Conservation (phyloP, 768 basidiomycete species). For the Trichaptum fuscoviolaceum region DNA sequence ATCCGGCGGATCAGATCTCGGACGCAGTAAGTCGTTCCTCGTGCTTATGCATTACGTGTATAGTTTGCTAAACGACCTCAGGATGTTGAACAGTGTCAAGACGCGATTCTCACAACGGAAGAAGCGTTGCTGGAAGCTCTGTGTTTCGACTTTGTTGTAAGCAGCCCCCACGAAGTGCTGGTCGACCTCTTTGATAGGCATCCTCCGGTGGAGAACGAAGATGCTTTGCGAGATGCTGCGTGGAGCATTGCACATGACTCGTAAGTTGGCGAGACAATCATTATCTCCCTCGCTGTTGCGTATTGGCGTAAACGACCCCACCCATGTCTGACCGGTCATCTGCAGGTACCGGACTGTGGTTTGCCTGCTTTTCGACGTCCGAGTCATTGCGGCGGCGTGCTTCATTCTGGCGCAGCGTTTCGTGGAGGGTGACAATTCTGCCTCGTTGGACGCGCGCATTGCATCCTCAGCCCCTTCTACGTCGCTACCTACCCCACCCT, state of each 20-base stretch:
- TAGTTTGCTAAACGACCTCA: conserved; percentile 22
- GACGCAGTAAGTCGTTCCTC: conserved; percentile 9
- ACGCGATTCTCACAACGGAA: conserved; percentile 66
- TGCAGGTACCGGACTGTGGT: conserved; percentile 73
- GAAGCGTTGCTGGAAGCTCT: conserved; percentile 76
- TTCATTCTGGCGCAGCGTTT: conserved; percentile 72
- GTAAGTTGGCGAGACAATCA: conserved; percentile 36
- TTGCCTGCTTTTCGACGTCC: conserved; percentile 64
- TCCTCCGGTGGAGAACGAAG: conserved; percentile 35
- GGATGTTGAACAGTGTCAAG: conserved; percentile 73
- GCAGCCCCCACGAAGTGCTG: conserved; percentile 70
- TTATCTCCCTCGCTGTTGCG: conserved; percentile 6
- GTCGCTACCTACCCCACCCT: conserved; percentile 77
- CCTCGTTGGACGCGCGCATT: conserved; percentile 70
- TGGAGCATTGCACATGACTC: conserved; percentile 90
- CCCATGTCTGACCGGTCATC: not conserved
- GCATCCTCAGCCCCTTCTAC: conserved; percentile 65
- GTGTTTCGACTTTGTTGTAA: conserved; percentile 80
- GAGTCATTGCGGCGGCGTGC: conserved; percentile 71
- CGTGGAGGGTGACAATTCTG: conserved; percentile 66
- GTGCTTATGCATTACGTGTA: conserved; percentile 5
- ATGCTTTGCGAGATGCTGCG: conserved; percentile 46
- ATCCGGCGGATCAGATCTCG: conserved; percentile 40
- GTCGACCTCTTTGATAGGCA: conserved; percentile 64
- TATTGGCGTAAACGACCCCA: conserved; percentile 1